These are phyloP conservation scores for Nemania serpens DNA, from an alignment of 2,329 filamentous ascomycete species.

Conservation along the genomic window DNA sequence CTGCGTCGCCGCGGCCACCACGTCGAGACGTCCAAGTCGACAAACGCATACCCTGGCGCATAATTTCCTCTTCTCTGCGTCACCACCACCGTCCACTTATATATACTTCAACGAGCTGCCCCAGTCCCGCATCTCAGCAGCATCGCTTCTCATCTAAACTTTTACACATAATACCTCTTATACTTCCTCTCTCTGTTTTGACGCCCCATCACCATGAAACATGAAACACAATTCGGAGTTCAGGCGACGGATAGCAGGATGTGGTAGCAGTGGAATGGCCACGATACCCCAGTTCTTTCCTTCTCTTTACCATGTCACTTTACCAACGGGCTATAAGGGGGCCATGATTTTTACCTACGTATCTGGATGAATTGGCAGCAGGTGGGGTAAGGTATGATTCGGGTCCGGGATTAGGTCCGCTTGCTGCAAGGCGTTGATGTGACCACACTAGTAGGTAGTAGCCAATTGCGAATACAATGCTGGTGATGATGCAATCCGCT, in stretches of 20 bases:
- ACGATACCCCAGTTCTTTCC: constrained; percentile 15
- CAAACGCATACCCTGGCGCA: constrained; percentile 36
- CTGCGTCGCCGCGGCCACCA: constrained; percentile 48
- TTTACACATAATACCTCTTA: not conserved
- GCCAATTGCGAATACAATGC: too few species aligned
- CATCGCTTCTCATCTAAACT: too few species aligned
- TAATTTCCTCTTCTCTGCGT: constrained; percentile 15
- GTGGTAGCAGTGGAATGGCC: not conserved
- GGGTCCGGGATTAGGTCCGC: too few species aligned
- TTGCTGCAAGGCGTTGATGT: too few species aligned
- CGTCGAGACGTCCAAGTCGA: constrained; percentile 28
- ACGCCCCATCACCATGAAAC: too few species aligned
- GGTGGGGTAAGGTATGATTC: too few species aligned
- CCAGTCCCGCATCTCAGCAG: too few species aligned
- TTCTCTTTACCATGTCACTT: not conserved
- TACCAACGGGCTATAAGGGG: not conserved
- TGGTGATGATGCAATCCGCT: too few species aligned
- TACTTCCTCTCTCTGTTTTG: too few species aligned
- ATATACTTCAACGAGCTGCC: too few species aligned
- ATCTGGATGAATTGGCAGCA: not conserved
- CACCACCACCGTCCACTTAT: not conserved
- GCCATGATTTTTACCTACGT: too few species aligned
- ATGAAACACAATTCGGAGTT: constrained; percentile 5
- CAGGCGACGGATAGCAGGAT: not conserved
- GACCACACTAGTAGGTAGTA: too few species aligned